These are phyloP conservation scores for Pterocarpus santalinus DNA, from an alignment of 306 rosid species.

Conservation along the genomic window DNA sequence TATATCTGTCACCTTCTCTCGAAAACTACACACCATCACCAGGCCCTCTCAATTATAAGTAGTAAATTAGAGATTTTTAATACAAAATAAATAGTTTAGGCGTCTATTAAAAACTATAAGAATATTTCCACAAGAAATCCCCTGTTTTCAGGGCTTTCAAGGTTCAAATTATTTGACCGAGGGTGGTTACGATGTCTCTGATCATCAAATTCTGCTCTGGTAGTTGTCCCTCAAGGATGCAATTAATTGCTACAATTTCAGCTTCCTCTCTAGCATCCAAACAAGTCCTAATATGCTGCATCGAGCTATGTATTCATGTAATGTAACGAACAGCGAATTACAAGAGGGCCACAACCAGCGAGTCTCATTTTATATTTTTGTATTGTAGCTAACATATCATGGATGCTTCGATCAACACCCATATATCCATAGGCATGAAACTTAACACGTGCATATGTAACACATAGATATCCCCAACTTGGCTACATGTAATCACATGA, in stretches of 20 bases:
- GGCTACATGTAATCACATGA: slow-evolving; percentile 68
- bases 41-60: background rate
- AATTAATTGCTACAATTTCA: slow-evolving; percentile 35
- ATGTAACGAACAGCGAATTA: slow-evolving; percentile 1
- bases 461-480: slow-evolving; percentile 45
- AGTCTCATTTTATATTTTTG: background rate
- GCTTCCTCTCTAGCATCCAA: slow-evolving; percentile 6
- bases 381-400: too few species aligned
- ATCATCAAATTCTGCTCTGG: slow-evolving; percentile 36
- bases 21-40: background rate
- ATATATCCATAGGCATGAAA: slow-evolving; percentile 22
- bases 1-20: background rate
- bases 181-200: slow-evolving; percentile 36
- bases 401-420: slow-evolving; percentile 24
- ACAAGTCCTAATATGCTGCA: slow-evolving; percentile 18
- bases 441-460: slow-evolving; percentile 53
- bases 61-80: background rate
- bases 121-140: background rate
- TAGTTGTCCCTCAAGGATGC: slow-evolving; percentile 10
- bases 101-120: background rate
- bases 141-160: slow-evolving; percentile 6
- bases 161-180: slow-evolving; percentile 38
- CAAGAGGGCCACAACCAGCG: slow-evolving; percentile 24
- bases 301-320: background rate
- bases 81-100: background rate